Conservation (phyloP, 495 filamentous ascomycete species). For the Niebla homalea region DNA sequence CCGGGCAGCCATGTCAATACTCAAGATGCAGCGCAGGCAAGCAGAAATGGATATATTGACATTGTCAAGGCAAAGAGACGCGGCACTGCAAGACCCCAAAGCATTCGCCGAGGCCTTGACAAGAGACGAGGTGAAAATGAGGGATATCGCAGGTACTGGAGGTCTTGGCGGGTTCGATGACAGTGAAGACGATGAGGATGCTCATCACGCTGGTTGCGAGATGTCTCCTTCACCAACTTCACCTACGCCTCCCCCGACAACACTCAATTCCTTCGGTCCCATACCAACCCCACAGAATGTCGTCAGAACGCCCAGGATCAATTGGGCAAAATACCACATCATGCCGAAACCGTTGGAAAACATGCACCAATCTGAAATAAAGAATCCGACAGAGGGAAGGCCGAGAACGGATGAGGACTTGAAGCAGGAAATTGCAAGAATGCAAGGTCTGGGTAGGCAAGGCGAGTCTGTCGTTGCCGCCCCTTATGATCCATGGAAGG, state of each 20-base stretch:
- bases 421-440: neutral
- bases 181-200: conserved; percentile 18
- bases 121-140: conserved; percentile 36
- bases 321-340: conserved; percentile 82
- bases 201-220: conserved; percentile 18
- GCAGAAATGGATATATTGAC: conserved; percentile 54
- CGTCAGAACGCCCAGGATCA: conserved; percentile 70
- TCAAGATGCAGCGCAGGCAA: conserved; percentile 71
- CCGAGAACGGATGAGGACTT: conserved; percentile 31
- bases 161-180: conserved; percentile 24
- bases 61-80: conserved; percentile 47
- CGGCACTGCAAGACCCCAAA: conserved; percentile 53
- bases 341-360: conserved; percentile 69
- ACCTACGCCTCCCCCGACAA: neutral
- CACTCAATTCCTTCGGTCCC: conserved; percentile 24
- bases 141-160: conserved; percentile 25
- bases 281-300: conserved; percentile 73
- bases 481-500: conserved; percentile 59
- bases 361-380: conserved; percentile 64
- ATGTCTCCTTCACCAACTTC: neutral
- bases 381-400: conserved; percentile 45
- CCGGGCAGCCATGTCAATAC: conserved; percentile 61
- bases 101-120: conserved; percentile 50
- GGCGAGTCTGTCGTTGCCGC: conserved; percentile 50
- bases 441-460: conserved; percentile 22